A percentile compares a stretch with the other conserved stretches of the same genome.
phyloP scores from a whole-genome alignment of 164 flowering plant species.

The Piper longum region DNA sequence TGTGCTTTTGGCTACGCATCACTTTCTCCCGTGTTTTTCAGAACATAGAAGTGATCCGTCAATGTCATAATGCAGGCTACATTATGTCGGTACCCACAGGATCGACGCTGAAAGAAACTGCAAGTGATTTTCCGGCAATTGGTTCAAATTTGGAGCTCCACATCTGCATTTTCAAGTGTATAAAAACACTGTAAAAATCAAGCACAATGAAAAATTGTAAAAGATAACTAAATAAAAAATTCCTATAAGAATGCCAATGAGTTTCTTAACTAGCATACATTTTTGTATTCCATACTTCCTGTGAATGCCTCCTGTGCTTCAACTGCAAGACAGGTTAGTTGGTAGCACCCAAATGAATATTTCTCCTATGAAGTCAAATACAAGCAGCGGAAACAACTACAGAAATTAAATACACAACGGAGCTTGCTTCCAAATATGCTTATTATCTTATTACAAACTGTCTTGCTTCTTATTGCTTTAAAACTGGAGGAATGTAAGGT shows the following conservation, averaged over 20 bases:
- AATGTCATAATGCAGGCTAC: constrained; percentile 22
- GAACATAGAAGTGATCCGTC: constrained; percentile 3
- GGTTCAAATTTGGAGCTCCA: constrained; percentile 56
- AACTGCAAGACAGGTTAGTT: constrained; percentile 29
- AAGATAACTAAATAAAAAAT: background rate
- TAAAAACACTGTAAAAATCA: background rate
- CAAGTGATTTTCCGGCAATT: constrained; percentile 27
- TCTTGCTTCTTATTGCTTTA: too few relatives aligned
- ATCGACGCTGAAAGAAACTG: constrained; percentile 53
- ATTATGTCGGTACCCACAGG: constrained; percentile 70
- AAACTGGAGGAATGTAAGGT: background rate
- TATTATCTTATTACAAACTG: background rate
- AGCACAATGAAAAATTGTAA: background rate
- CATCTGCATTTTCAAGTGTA: constrained; percentile 27
- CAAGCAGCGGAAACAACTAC: too few relatives aligned
- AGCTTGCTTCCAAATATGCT: background rate
- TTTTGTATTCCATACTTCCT: constrained; percentile 41
- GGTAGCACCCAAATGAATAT: too few relatives aligned
- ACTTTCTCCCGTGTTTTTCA: background rate
- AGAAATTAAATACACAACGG: too few relatives aligned
- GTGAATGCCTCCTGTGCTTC: constrained; percentile 58
- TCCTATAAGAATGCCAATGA: background rate
- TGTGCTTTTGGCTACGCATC: background rate
- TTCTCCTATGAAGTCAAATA: too few relatives aligned
- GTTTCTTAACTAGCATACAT: constrained; percentile 28